phyloP scores from a whole-genome alignment of 257 asterid genomes.

The Solanum medicagineum region DNA sequence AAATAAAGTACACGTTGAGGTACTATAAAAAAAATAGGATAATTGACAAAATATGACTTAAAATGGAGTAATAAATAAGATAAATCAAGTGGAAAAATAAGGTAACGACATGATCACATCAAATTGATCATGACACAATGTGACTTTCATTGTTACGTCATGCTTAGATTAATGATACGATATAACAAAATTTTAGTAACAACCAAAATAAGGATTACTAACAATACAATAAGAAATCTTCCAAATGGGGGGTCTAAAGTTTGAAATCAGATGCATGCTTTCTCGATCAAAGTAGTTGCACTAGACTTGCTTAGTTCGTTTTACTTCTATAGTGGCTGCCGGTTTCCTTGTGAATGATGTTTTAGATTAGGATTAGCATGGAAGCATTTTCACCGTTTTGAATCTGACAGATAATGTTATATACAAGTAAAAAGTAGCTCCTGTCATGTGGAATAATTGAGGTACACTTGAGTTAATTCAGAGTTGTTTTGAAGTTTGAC shows the following conservation, averaged over 20 bases:
- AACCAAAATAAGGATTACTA: background rate
- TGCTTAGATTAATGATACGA: background rate
- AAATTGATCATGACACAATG: too few relatives aligned
- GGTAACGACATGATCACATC: background rate
- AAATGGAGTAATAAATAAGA: too few relatives aligned
- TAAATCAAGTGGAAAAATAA: too few relatives aligned
- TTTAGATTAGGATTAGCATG: too few relatives aligned
- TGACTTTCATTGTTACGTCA: too few relatives aligned
- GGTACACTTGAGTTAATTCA: background rate
- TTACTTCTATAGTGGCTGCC: too few relatives aligned
- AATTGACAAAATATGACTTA: too few relatives aligned
- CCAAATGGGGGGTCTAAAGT: background rate
- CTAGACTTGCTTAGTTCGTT: too few relatives aligned
- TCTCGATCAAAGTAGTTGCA: background rate
- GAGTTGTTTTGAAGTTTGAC: background rate
- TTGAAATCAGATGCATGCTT: background rate
- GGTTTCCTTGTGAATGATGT: too few relatives aligned
- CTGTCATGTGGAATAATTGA: background rate
- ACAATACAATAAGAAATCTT: background rate
- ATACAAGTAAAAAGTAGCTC: background rate
- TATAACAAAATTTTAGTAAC: background rate
- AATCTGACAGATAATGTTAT: background rate
- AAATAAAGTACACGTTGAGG: too few relatives aligned
- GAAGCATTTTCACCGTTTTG: background rate
- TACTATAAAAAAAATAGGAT: too few relatives aligned